These are phyloP conservation scores for Aspergillus ochraceus DNA, from an alignment of 2,329 filamentous ascomycete genomes.

Conservation along the genomic window DNA sequence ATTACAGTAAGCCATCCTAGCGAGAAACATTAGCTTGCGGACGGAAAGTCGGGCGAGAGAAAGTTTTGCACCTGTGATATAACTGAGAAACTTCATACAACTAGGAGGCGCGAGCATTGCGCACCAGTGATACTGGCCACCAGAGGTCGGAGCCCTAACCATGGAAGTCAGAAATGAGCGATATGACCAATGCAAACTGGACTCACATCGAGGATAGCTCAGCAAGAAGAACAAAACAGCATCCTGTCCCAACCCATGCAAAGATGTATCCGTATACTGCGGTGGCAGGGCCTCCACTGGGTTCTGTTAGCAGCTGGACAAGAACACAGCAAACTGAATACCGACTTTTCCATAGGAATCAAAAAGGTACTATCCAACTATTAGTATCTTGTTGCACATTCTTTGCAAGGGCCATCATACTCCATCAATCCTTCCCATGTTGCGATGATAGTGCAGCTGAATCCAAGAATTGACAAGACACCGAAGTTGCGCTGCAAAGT, in stretches of 20 bases:
- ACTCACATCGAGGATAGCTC: slow-evolving; percentile 37
- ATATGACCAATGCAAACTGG: neutral
- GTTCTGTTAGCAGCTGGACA: neutral
- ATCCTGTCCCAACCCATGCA: slow-evolving; percentile 30
- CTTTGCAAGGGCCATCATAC: neutral
- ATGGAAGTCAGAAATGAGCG: neutral
- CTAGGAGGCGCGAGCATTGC: slow-evolving; percentile 40
- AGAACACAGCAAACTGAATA: neutral
- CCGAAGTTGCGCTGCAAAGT: neutral
- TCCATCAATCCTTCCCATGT: neutral
- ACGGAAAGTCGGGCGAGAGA: neutral
- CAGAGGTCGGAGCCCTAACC: slow-evolving; percentile 4
- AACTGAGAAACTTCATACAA: slow-evolving; percentile 40
- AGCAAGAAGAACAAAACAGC: slow-evolving; percentile 27
- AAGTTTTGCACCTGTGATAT: slow-evolving; percentile 29
- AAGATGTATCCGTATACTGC: slow-evolving; percentile 36
- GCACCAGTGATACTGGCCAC: slow-evolving; percentile 44
- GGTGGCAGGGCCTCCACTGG: slow-evolving; percentile 34
- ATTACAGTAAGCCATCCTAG: slow-evolving; percentile 43
- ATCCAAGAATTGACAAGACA: neutral
- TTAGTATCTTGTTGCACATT: neutral
- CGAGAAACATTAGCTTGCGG: neutral
- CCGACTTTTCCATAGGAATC: neutral
- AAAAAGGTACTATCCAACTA: neutral
- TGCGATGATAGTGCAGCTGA: neutral